These are phyloP conservation scores for Moesziomyces antarcticus DNA, from an alignment of 1,284 basidiomycete genomes.

Conservation along the genomic window DNA sequence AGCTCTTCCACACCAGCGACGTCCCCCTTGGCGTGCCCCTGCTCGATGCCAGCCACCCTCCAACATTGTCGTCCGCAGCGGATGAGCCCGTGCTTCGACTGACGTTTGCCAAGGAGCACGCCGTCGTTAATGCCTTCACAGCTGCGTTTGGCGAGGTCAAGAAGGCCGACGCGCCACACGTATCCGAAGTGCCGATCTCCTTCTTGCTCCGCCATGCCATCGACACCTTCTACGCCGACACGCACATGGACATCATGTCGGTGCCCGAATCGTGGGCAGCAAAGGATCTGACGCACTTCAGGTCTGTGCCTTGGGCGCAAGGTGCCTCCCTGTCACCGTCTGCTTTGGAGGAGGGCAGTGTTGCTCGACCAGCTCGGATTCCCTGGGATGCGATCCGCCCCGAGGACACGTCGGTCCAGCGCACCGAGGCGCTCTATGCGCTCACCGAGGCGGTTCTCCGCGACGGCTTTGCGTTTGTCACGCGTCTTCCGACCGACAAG, in stretches of 20 bases:
- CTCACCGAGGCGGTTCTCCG: slow-evolving; percentile 67
- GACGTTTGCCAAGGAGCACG: slow-evolving; percentile 38
- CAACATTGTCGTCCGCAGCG: slow-evolving; percentile 21
- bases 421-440: slow-evolving; percentile 56
- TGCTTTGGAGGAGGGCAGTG: slow-evolving; percentile 10
- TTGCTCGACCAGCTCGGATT: slow-evolving; percentile 73
- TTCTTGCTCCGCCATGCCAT: slow-evolving; percentile 69
- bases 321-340: slow-evolving; percentile 11
- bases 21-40: slow-evolving; percentile 69
- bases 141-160: slow-evolving; percentile 39
- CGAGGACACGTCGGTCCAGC: slow-evolving; percentile 8
- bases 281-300: slow-evolving; percentile 53
- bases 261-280: slow-evolving; percentile 56
- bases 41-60: slow-evolving; percentile 69
- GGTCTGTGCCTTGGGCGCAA: slow-evolving; percentile 37
- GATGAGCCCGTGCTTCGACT: slow-evolving; percentile 40
- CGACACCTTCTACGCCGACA: slow-evolving; percentile 66
- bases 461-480: slow-evolving; percentile 72
- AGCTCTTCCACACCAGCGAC: slow-evolving; percentile 76
- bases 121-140: slow-evolving; percentile 59
- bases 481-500: slow-evolving; percentile 73
- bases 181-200: slow-evolving; percentile 68
- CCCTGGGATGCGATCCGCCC: slow-evolving; percentile 43
- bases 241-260: slow-evolving; percentile 60
- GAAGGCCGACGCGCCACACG: slow-evolving; percentile 33